Evolutionary conservation across 768 basidiomycete genomes (phyloP).

Genomic region (Candolleomyces efflorescens): DNA sequence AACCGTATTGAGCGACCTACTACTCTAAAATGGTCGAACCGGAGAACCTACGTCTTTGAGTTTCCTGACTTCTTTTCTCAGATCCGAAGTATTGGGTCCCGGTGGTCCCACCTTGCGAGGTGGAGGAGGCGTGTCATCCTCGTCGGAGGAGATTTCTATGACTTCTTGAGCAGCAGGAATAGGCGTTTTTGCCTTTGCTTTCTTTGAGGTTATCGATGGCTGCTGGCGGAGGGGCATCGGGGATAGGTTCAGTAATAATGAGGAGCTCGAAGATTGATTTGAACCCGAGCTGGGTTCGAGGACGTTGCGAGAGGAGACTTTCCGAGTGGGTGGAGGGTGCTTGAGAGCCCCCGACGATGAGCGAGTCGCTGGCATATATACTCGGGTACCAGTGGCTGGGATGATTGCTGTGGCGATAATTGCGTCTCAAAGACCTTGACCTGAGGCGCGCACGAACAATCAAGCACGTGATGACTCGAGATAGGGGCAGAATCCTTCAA

Average conservation of each 20-base stretch:
- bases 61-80: constrained; percentile 38
- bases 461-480: neutral
- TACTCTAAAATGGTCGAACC: neutral
- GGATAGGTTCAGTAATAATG: neutral
- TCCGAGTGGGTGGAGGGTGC: neutral
- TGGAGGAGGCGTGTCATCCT: constrained; percentile 28
- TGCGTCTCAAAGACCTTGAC: neutral
- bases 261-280: neutral
- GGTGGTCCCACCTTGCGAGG: constrained; percentile 10
- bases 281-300: neutral
- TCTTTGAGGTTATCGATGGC: constrained; percentile 15
- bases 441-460: neutral
- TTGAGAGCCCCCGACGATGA: neutral
- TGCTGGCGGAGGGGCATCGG: constrained; percentile 1
- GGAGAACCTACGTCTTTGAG: constrained; percentile 37
- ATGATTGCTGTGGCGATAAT: constrained; percentile 4
- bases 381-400: neutral
- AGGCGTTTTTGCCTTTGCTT: constrained; percentile 11
- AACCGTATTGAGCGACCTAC: neutral
- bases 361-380: constrained; percentile 27
- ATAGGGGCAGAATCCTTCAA: neutral
- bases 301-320: neutral
- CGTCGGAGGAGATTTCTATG: constrained; percentile 58
- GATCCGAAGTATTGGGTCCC: constrained; percentile 22
- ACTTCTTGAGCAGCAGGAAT: constrained; percentile 28